Percentiles rank a stretch among this genome's conserved stretches.
Evolutionary conservation across 169 alveolate genomes (phyloP).

Genomic region (Plasmodium fragile): DNA sequence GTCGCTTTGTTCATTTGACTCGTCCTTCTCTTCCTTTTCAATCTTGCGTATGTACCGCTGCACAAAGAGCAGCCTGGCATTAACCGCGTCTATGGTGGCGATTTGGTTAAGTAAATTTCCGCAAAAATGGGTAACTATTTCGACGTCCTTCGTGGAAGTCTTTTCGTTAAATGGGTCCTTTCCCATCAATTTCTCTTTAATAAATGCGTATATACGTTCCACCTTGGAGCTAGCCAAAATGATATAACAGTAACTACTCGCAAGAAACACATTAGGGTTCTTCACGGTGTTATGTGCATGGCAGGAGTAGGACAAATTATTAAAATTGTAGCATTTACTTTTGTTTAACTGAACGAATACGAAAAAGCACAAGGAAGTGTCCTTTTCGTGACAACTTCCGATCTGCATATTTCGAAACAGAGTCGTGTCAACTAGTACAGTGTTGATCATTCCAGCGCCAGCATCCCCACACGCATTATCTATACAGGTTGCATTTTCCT

Average conservation of each 20-base stretch:
- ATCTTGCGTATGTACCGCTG: slow-evolving; percentile 35
- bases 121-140: slow-evolving; percentile 72
- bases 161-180: slow-evolving; percentile 34
- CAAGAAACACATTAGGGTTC: slow-evolving; percentile 9
- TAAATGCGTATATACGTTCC: slow-evolving; percentile 32
- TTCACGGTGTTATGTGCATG: slow-evolving; percentile 39
- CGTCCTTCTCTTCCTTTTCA: neutral
- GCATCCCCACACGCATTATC: neutral
- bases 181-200: slow-evolving; percentile 12
- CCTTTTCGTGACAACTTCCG: slow-evolving; percentile 33
- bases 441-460: slow-evolving; percentile 42
- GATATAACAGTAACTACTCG: slow-evolving; percentile 53
- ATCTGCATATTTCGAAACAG: slow-evolving; percentile 36
- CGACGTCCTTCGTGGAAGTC: slow-evolving; percentile 36
- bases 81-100: slow-evolving; percentile 56
- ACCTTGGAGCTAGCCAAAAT: slow-evolving; percentile 64
- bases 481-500: slow-evolving; percentile 11
- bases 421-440: slow-evolving; percentile 33
- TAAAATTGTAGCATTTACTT: slow-evolving; percentile 62
- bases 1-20: neutral
- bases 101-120: slow-evolving; percentile 66
- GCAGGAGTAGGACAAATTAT: slow-evolving; percentile 72
- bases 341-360: slow-evolving; percentile 69
- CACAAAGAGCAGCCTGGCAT: slow-evolving; percentile 45
- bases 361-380: slow-evolving; percentile 38